These are phyloP conservation scores for Podospora pseudoanserina DNA, from an alignment of 495 filamentous ascomycete genomes.

Conservation along the genomic window DNA sequence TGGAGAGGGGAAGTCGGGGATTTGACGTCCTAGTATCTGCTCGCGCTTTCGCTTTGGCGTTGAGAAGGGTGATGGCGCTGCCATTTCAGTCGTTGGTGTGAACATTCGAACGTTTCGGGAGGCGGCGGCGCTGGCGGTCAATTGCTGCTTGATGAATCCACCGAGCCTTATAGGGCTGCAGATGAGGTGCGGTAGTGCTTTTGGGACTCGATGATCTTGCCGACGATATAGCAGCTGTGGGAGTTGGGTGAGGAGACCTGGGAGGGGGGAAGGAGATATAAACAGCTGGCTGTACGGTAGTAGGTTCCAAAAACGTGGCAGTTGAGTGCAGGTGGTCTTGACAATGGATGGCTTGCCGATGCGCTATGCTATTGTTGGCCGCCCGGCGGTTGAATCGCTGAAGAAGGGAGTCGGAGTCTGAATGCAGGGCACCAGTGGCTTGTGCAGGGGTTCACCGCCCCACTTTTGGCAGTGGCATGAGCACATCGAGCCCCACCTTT, in stretches of 20 bases:
- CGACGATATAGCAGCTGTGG: too few relatives aligned
- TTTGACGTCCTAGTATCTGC: constrained; percentile 27
- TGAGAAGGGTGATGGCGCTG: constrained; percentile 23
- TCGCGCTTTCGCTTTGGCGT: constrained; percentile 51
- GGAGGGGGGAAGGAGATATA: neutral
- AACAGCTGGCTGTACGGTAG: neutral
- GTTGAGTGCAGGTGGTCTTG: neutral
- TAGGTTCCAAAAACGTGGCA: neutral
- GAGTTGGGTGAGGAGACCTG: neutral
- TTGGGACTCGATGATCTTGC: neutral
- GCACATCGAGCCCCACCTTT: neutral
- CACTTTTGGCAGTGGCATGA: too few relatives aligned
- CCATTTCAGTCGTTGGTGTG: constrained; percentile 27
- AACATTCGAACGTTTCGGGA: neutral
- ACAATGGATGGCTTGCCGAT: neutral
- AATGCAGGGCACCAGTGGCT: neutral
- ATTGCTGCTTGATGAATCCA: constrained; percentile 1
- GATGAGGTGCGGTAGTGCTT: neutral
- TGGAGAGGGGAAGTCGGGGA: constrained; percentile 12
- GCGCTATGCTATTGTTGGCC: neutral
- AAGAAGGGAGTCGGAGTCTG: neutral
- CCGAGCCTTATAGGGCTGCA: constrained; percentile 3
- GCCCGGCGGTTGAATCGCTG: neutral
- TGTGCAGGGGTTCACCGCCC: neutral
- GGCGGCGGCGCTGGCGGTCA: constrained; percentile 1